Evolutionary conservation across 306 rosid genomes (phyloP), one percentile per base, ranked within the genome.

Genomic region (Cicer pinnatifidum): DNA sequence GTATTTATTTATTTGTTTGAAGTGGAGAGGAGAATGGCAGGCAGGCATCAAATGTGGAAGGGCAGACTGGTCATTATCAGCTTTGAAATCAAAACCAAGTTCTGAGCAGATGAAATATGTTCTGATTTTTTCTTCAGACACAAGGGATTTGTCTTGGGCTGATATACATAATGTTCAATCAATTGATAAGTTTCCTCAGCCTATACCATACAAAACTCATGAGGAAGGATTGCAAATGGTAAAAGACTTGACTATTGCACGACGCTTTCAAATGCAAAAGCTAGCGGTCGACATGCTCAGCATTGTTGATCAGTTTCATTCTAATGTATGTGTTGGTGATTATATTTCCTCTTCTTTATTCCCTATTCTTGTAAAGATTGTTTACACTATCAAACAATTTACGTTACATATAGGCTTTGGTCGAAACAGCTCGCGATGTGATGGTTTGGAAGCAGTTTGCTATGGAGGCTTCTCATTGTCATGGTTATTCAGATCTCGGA

Each of bases 1-100:
- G 37, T 79, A 45, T 67, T 50, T 33, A 48, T 78, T 62, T 56
- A 17, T 39, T n/a, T 63, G 6, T 64, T 10, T 65, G 70, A 1
- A 65, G 70, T 43, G 37, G 91, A 84, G 89, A 75, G 98, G 93
- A 72, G 85, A 82, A 83, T 93, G 98, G 98, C 88, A 91, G 80
- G 90, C 90, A 12, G 93, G 96, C 51, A 89, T 93, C 66, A 85
- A 92, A 79, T 93, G 98, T 67, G 88, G 86, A 13, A 86, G 86
- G 82, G 96, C 85, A 56, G 97, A 93, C 78, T 89, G 93, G 89
- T 97, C 98, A 0, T 80, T 90, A 73, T 82, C 93, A 58, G 88
- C 90, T 68, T 76, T 91, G 83, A 93, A 72, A 84, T 93, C 88
- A 76, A 91, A 93, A 80, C 98, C 98, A 5, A 85, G 85, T 16